Conservation (phyloP, 192 early-diverging fungal genomes). For the Phycomyces blakesleeanus region DNA sequence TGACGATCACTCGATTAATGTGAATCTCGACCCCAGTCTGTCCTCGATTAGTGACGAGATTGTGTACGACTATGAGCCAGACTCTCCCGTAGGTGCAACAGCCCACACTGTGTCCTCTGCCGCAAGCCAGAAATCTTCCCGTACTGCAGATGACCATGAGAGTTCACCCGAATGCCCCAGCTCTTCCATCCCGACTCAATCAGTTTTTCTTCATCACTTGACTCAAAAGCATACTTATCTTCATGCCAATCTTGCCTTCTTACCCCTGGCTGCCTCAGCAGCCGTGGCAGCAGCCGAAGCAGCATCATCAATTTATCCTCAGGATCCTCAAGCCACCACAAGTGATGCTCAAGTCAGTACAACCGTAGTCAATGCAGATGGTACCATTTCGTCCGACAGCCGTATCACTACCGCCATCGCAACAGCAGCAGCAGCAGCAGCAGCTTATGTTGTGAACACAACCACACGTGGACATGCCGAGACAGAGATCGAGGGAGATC, state of each 20-base stretch:
- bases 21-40: background rate
- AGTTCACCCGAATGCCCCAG: background rate
- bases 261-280: background rate
- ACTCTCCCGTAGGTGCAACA: background rate
- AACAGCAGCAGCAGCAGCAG: background rate
- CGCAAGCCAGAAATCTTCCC: background rate
- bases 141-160: background rate
- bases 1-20: too few species aligned
- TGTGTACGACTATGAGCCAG: background rate
- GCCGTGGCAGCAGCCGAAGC: background rate
- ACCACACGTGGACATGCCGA: too few species aligned
- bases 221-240: background rate
- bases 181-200: background rate
- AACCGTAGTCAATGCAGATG: background rate
- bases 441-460: background rate
- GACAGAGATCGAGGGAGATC: background rate
- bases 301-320: background rate
- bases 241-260: background rate
- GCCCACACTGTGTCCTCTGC: background rate
- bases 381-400: background rate
- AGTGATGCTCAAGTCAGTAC: background rate
- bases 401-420: background rate
- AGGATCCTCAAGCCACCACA: background rate
- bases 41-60: background rate
- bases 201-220: background rate